phyloP scores from a whole-genome alignment of 805 yeast genomes.

The Metschnikowia sp. region DNA sequence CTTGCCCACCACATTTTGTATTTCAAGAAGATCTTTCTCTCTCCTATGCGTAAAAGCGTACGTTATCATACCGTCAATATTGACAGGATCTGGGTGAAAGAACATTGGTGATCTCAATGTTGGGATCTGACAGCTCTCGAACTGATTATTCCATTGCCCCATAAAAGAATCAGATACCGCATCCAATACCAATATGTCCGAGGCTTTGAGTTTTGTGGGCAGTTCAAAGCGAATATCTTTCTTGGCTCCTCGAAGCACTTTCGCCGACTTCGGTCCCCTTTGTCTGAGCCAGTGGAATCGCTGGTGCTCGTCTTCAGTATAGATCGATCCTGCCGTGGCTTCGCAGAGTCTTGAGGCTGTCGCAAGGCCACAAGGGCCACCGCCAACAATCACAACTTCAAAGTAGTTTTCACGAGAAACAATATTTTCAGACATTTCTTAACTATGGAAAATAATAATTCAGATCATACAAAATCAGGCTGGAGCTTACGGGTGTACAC shows the following conservation, averaged over 20 bases:
- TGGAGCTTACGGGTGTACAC: neutral
- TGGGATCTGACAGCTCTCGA: slow-evolving; percentile 40
- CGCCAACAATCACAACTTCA: slow-evolving; percentile 43
- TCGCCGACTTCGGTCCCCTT: slow-evolving; percentile 27
- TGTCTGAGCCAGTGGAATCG: slow-evolving; percentile 43
- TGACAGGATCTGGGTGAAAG: slow-evolving; percentile 45
- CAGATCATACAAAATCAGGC: too few relatives aligned
- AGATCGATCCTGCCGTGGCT: slow-evolving; percentile 39
- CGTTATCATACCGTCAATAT: slow-evolving; percentile 42
- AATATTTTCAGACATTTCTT: neutral
- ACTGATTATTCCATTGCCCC: slow-evolving; percentile 45
- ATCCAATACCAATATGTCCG: slow-evolving; percentile 38
- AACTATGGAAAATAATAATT: neutral
- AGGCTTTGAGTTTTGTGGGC: slow-evolving; percentile 14
- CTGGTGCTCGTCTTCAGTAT: slow-evolving; percentile 46
- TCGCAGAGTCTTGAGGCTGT: slow-evolving; percentile 42
- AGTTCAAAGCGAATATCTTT: slow-evolving; percentile 14
- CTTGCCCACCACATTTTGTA: slow-evolving; percentile 41
- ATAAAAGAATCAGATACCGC: slow-evolving; percentile 29
- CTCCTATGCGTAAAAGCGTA: slow-evolving; percentile 33
- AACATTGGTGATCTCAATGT: slow-evolving; percentile 46
- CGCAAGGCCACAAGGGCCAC: slow-evolving; percentile 46
- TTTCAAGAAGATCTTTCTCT: slow-evolving; percentile 38
- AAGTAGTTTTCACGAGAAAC: slow-evolving; percentile 21
- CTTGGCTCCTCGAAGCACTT: slow-evolving; percentile 10